These are phyloP conservation scores for Fusarium udum DNA, from an alignment of 2,329 filamentous ascomycete species.

Conservation along the genomic window DNA sequence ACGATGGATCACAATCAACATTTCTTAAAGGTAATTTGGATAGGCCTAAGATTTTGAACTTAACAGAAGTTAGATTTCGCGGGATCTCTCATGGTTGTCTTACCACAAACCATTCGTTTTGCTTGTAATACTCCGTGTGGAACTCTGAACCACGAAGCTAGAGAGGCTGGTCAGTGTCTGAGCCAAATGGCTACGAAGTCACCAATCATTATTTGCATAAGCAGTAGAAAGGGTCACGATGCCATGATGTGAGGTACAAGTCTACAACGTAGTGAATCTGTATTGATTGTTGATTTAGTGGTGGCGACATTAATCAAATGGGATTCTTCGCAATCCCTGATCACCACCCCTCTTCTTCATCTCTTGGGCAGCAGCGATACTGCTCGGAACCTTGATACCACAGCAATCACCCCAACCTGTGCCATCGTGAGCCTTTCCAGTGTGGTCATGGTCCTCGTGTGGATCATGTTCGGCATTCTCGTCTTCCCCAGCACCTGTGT, in stretches of 20 bases:
- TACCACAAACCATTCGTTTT: not conserved
- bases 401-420: constrained; percentile 94
- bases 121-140: not conserved
- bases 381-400: constrained; percentile 96
- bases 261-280: not conserved
- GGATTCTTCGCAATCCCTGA: constrained; percentile 74
- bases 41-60: not conserved
- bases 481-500: constrained; percentile 60
- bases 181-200: not conserved
- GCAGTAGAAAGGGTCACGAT: not conserved
- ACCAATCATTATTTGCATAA: constrained; percentile 3
- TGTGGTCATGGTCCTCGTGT: constrained; percentile 68
- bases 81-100: not conserved
- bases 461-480: constrained; percentile 62
- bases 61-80: not conserved
- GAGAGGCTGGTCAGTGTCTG: not conserved
- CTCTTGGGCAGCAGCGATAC: constrained; percentile 89
- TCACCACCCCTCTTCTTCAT: constrained; percentile 76
- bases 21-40: not conserved
- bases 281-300: constrained; percentile 4
- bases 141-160: not conserved
- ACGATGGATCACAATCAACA: not conserved
- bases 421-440: constrained; percentile 70
- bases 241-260: not conserved
- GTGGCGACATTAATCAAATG: constrained; percentile 73